These are phyloP conservation scores for Vigna reflexopilosa DNA, from an alignment of 306 rosid genomes.

Conservation along the genomic window DNA sequence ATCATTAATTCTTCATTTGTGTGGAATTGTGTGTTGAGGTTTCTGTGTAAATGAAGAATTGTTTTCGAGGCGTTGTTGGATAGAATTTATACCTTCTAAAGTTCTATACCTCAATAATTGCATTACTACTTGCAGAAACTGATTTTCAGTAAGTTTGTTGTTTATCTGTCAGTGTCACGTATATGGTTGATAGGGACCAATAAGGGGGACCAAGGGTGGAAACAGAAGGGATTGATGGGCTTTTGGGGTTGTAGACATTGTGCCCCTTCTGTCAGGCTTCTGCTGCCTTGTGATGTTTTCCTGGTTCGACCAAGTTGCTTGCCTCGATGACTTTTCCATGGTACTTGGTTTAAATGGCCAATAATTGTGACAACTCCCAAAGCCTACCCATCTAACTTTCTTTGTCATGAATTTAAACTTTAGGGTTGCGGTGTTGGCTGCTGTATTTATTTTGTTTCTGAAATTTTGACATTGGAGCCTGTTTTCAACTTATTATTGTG, in stretches of 20 bases:
- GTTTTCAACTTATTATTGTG: constrained; percentile 10
- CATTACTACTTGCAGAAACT: not conserved
- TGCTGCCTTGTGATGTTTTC: not conserved
- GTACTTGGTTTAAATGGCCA: constrained; percentile 27
- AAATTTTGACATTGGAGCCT: constrained; percentile 14
- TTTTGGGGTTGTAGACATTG: constrained; percentile 10
- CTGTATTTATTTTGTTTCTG: constrained; percentile 20
- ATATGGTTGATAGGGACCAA: not conserved
- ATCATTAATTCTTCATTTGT: constrained; percentile 5
- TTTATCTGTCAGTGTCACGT: not conserved
- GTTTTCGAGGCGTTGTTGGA: not conserved
- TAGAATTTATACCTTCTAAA: constrained; percentile 7
- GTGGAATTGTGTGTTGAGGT: constrained; percentile 22
- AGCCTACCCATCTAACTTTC: not conserved
- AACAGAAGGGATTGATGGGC: not conserved
- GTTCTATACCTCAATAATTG: not conserved
- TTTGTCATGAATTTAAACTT: constrained; percentile 15
- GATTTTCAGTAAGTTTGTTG: not conserved
- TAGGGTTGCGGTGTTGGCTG: constrained; percentile 23
- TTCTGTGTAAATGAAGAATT: constrained; percentile 15
- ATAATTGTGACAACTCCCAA: not conserved
- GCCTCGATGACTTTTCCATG: not conserved
- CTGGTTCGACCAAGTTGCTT: not conserved
- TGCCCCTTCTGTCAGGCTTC: not conserved
- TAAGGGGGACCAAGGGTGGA: constrained; percentile 1